A percentile compares a stretch with the other conserved stretches of the same genome.
phyloP scores from a whole-genome alignment of 306 rosid genomes.

The Rosa persica region DNA sequence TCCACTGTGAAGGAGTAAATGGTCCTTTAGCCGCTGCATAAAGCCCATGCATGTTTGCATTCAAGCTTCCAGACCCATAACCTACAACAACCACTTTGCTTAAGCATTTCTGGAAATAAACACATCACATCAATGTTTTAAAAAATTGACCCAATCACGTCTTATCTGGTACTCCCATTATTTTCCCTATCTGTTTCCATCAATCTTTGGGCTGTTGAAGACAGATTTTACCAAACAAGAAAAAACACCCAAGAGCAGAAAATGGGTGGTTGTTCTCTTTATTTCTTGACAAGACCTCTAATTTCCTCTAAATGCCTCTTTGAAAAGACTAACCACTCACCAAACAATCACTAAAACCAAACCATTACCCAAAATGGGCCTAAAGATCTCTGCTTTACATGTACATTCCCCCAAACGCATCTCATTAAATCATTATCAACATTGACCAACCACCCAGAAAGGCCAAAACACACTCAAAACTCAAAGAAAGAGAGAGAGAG shows the following conservation, averaged over 20 bases:
- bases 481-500: no score
- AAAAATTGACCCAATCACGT: not conserved
- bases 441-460: conserved; percentile 17
- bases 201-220: conserved; percentile 12
- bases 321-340: conserved; percentile 15
- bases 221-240: conserved; percentile 2
- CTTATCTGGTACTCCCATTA: conserved; percentile 2
- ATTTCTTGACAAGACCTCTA: conserved; percentile 23
- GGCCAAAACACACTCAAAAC: not conserved
- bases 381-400: conserved; percentile 6
- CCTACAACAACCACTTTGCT: conserved; percentile 23
- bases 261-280: conserved; percentile 10
- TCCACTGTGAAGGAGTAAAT: conserved; percentile 59
- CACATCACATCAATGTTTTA: not conserved
- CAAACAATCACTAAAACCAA: conserved; percentile 16
- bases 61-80: conserved; percentile 41
- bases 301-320: conserved; percentile 18
- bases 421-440: conserved; percentile 8
- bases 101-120: not conserved
- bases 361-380: conserved; percentile 13
- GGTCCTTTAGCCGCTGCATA: conserved; percentile 39
- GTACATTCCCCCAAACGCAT: conserved; percentile 13
- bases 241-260: not conserved
- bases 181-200: not conserved
- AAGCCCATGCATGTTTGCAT: conserved; percentile 41